Evolutionary conservation across 2,329 filamentous ascomycete species (phyloP), one percentile per base, ranked within the genome.

Genomic region (Fusarium burgessii): DNA sequence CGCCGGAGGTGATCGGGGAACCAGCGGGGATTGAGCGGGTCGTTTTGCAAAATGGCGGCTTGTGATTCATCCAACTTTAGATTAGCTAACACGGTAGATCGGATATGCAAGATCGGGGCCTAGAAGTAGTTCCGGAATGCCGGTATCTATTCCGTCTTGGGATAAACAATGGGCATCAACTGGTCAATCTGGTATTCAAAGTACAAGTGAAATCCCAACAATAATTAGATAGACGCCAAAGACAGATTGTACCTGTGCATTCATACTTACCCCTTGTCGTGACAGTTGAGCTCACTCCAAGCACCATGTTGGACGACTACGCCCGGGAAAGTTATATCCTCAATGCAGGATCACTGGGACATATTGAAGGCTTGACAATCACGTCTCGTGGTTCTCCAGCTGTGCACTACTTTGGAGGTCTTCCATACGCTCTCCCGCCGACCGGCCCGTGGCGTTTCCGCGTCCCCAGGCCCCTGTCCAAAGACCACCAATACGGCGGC

Each of bases 21-120:
- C 23, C 47, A 13, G 47, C 32, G 32, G 47, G 20, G 47, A 50
- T 29, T 12, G 32, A 50, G 47, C 47, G 47, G 47, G 47, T 50
- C 46, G 2, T 13, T n/a, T 35, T 1, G 32, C 17, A 2, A 25
- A 50, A 50, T 25, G 47, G 14, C 15, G 18, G 7, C 20, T 50
- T 35, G 20, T 50, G 47, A 50, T 50, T 50, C 46, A 15, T 50
- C 29, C 10, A 8, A 25, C 2, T 7, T 23, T 6, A 10, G 33
- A 50, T 50, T 35, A 25, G 15, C 46, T 7, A 35, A 35, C 6
- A 6, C 46, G 29, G 46, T 20, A 25, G 46, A 35, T 50, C 47
- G 17, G 47, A 35, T 25, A 6, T 10, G 20, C 29, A 50, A 50
- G 32, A 11, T 25, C 47, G 47, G 47, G 11, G 15, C 25, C 11